Conservation (phyloP, 306 rosid genomes). For the Citrullus colocynthis region DNA sequence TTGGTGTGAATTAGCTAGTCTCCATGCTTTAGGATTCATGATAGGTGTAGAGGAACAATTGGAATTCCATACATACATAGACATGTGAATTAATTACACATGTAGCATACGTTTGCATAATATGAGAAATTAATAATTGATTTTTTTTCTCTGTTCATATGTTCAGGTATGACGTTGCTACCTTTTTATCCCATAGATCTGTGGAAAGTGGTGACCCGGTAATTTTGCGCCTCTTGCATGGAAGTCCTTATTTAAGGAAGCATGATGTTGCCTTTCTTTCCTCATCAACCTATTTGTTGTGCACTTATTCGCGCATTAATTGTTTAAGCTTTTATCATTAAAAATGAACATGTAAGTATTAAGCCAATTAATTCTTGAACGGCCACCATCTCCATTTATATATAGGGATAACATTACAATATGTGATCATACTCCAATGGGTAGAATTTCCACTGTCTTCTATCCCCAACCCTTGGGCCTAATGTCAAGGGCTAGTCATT, state of each 20-base stretch:
- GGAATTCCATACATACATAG: neutral
- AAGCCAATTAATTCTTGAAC: neutral
- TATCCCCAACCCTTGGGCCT: neutral
- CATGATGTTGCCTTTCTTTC: neutral
- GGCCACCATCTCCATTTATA: neutral
- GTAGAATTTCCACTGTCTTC: neutral
- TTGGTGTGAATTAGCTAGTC: neutral
- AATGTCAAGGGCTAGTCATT: neutral
- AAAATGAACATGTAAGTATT: neutral
- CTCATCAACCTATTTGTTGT: neutral
- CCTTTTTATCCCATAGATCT: constrained; percentile 69
- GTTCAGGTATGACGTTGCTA: constrained; percentile 76
- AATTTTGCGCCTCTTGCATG: constrained; percentile 21
- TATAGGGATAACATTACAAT: neutral
- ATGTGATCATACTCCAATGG: neutral
- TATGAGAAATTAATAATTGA: neutral
- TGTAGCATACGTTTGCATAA: neutral
- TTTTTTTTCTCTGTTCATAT: neutral
- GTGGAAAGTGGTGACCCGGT: constrained; percentile 86
- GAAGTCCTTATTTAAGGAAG: neutral
- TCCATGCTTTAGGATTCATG: neutral
- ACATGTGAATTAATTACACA: neutral
- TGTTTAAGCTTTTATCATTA: neutral
- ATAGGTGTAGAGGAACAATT: constrained; percentile 1
- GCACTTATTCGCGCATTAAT: neutral